A percentile compares a stretch with the other conserved stretches of the same genome.
Conservation (phyloP, 768 basidiomycete species). For the Amyloporia xantha region DNA sequence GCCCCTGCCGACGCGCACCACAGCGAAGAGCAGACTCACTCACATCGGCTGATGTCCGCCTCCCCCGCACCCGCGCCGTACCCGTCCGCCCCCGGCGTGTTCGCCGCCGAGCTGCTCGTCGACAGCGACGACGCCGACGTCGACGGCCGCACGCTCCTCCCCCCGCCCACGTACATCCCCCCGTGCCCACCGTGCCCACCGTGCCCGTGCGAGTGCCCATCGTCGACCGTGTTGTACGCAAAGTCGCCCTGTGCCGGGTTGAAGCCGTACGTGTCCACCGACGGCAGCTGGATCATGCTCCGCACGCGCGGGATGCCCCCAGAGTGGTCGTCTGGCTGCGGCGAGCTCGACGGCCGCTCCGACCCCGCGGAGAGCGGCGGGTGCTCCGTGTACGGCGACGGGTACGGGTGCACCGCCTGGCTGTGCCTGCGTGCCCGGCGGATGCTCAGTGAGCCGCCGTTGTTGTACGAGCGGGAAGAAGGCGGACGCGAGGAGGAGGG, state of each 20-base stretch:
- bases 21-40: conserved; percentile 34
- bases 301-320: conserved; percentile 61
- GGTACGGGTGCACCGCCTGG: conserved; percentile 85
- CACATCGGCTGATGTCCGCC: conserved; percentile 79
- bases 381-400: conserved; percentile 69
- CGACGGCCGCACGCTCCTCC: conserved; percentile 59
- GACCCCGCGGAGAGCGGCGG: conserved; percentile 31
- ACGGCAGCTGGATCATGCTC: conserved; percentile 79
- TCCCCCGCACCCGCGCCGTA: conserved; percentile 48
- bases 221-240: conserved; percentile 64
- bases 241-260: conserved; percentile 68
- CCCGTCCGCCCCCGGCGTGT: conserved; percentile 65
- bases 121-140: conserved; percentile 75
- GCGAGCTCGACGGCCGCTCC: conserved; percentile 65
- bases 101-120: conserved; percentile 74
- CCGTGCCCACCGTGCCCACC: no score
- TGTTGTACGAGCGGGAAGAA: conserved; percentile 56
- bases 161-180: conserved; percentile 23
- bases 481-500: conserved; percentile 63
- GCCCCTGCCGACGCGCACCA: not conserved
- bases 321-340: conserved; percentile 50
- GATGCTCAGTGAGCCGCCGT: conserved; percentile 53
- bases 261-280: conserved; percentile 61
- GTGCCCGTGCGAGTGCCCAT: conserved; percentile 15
- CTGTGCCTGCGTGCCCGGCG: conserved; percentile 73